Conservation (phyloP, 2,329 filamentous ascomycete species). For the Fusarium heterosporum region DNA sequence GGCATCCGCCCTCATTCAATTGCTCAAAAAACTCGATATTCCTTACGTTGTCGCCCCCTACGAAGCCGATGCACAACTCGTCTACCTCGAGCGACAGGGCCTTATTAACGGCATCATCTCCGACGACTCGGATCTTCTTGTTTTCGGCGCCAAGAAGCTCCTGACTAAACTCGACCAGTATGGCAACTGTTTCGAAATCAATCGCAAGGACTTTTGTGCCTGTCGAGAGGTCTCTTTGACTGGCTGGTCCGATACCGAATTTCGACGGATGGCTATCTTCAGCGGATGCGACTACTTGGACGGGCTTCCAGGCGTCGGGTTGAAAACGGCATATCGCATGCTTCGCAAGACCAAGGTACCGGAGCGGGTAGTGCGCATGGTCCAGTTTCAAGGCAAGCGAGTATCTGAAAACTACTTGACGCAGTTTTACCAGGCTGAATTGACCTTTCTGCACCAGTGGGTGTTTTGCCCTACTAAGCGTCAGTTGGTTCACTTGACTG, state of each 20-base stretch:
- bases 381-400: constrained; percentile 90
- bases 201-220: constrained; percentile 86
- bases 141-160: constrained; percentile 91
- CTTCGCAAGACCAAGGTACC: constrained; percentile 90
- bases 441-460: constrained; percentile 93
- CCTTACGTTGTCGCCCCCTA: constrained; percentile 95
- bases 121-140: constrained; percentile 94
- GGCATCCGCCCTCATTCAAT: constrained; percentile 91
- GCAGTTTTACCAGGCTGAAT: constrained; percentile 85
- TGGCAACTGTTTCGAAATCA: constrained; percentile 92
- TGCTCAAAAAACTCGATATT: constrained; percentile 82
- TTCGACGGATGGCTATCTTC: constrained; percentile 94
- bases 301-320: constrained; percentile 83
- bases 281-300: constrained; percentile 97
- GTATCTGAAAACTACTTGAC: constrained; percentile 86
- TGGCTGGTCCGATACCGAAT: constrained; percentile 92
- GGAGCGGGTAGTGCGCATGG: constrained; percentile 82
- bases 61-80: constrained; percentile 96
- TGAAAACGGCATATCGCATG: constrained; percentile 93
- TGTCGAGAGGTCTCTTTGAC: constrained; percentile 89
- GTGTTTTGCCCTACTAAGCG: constrained; percentile 85
- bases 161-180: constrained; percentile 95
- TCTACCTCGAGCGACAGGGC: constrained; percentile 89
- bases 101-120: constrained; percentile 89
- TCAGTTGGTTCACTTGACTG: constrained; percentile 79